phyloP scores from a whole-genome alignment of 805 yeast species.

The Pichia occidentalis region DNA sequence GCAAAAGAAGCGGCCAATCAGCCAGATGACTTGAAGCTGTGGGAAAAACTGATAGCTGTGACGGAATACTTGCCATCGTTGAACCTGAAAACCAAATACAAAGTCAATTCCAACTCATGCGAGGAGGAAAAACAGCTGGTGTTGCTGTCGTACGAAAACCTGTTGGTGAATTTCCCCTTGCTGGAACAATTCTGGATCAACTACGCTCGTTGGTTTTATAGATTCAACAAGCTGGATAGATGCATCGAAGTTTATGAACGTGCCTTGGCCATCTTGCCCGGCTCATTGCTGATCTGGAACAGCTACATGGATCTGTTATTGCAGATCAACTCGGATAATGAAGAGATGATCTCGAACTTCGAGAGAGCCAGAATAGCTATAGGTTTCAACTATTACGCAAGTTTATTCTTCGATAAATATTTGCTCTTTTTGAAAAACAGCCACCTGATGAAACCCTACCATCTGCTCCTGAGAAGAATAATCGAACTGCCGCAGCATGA shows the following conservation, averaged over 20 bases:
- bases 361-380: conserved; percentile 42
- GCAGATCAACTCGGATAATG: conserved; percentile 26
- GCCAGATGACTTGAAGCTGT: conserved; percentile 30
- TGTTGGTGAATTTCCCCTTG: conserved; percentile 42
- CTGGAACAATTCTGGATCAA: conserved; percentile 53
- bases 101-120: neutral
- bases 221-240: conserved; percentile 35
- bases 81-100: conserved; percentile 8
- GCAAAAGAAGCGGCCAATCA: conserved; percentile 30
- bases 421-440: conserved; percentile 35
- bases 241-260: conserved; percentile 34
- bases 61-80: conserved; percentile 27
- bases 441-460: conserved; percentile 28
- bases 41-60: conserved; percentile 33
- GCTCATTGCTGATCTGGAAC: conserved; percentile 47
- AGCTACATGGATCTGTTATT: conserved; percentile 38
- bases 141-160: conserved; percentile 34
- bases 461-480: conserved; percentile 39
- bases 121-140: conserved; percentile 4
- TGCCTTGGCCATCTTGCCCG: conserved; percentile 36
- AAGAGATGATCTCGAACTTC: conserved; percentile 32
- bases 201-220: conserved; percentile 43
- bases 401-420: conserved; percentile 46
- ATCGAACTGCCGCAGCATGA: conserved; percentile 54
- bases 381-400: conserved; percentile 47